Evolutionary conservation across 345 rosid species (phyloP).

Genomic region (Psidium guajava): DNA sequence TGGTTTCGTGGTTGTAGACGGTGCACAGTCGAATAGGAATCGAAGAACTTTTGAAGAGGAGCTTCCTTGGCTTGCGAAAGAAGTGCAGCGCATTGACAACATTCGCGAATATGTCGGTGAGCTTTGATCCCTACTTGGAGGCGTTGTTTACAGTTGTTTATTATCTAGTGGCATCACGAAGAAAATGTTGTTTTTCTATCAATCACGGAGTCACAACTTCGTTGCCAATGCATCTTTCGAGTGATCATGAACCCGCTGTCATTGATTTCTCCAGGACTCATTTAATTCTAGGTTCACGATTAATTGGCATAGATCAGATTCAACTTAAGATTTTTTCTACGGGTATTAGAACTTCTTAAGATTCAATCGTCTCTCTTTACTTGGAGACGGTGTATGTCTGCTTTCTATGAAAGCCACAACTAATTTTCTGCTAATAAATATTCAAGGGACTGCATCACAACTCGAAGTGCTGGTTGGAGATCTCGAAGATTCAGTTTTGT

Average conservation of each 20-base stretch:
- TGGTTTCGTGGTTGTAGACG: conserved; percentile 20
- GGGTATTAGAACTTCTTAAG: not conserved
- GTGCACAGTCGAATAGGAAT: conserved; percentile 13
- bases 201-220: not conserved
- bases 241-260: not conserved
- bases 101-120: conserved; percentile 42
- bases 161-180: not conserved
- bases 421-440: not conserved
- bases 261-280: not conserved
- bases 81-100: conserved; percentile 31
- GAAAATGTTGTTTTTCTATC: not conserved
- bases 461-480: conserved; percentile 81
- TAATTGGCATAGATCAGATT: not conserved
- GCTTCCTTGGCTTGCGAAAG: conserved; percentile 29
- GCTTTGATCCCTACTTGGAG: not conserved
- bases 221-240: not conserved
- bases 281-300: not conserved
- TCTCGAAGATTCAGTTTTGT: conserved; percentile 65
- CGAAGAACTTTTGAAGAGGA: conserved; percentile 22
- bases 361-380: not conserved
- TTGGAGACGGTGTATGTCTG: not conserved
- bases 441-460: conserved; percentile 44
- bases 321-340: not conserved
- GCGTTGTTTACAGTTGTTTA: not conserved
- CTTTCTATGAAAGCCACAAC: not conserved